Evolutionary conservation across 139 green algal genomes (phyloP).

Genomic region (Closterium sp.): DNA sequence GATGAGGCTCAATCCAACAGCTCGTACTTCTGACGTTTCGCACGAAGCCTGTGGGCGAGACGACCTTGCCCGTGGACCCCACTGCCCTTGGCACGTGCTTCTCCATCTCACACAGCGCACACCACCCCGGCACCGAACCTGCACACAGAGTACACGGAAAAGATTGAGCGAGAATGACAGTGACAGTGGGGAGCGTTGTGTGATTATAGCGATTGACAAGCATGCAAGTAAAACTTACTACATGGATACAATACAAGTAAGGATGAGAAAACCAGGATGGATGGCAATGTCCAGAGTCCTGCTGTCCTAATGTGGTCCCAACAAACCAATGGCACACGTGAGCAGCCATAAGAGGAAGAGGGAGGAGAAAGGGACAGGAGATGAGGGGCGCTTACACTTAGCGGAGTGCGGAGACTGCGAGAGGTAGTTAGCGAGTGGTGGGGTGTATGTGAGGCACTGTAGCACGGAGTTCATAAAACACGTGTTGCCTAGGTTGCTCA

Average conservation of each 20-base stretch:
- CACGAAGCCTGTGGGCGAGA: background rate
- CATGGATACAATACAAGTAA: no score
- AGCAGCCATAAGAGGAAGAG: no score
- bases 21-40: background rate
- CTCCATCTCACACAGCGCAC: conserved; percentile 6
- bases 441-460: conserved; percentile 79
- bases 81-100: background rate
- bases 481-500: conserved; percentile 95
- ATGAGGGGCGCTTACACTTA: background rate
- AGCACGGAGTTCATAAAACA: conserved; percentile 96
- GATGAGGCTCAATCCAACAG: background rate
- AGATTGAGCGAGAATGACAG: no score
- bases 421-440: conserved; percentile 72
- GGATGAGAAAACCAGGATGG: no score
- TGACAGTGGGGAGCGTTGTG: no score
- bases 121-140: conserved; percentile 1
- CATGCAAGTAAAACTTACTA: no score
- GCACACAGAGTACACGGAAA: background rate
- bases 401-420: conserved; percentile 15
- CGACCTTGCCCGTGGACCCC: background rate
- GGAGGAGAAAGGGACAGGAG: background rate
- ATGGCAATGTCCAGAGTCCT: no score
- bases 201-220: no score
- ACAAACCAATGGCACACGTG: no score
- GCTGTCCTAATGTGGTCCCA: no score